Evolutionary conservation across 2,329 filamentous ascomycete species (phyloP).

Genomic region (Trichoderma koningiopsis): DNA sequence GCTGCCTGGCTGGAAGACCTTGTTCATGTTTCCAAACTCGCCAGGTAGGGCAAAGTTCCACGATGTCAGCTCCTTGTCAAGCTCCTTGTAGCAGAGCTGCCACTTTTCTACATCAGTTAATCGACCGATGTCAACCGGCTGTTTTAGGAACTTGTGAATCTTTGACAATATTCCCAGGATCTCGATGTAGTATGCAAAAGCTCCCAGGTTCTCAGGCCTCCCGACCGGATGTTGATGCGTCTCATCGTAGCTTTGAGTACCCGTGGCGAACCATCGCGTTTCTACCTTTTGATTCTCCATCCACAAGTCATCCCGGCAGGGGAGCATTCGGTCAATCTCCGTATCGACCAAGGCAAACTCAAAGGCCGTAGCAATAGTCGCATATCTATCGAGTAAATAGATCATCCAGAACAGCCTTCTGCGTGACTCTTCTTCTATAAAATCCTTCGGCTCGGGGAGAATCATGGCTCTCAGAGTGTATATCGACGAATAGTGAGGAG

Average conservation of each 20-base stretch:
- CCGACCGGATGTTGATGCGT: slow-evolving; percentile 64
- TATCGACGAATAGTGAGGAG: slow-evolving; percentile 80
- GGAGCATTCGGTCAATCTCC: slow-evolving; percentile 83
- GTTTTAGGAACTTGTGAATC: slow-evolving; percentile 86
- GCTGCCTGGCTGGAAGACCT: slow-evolving; percentile 70
- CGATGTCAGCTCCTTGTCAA: slow-evolving; percentile 75
- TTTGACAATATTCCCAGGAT: slow-evolving; percentile 83
- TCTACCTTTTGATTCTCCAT: slow-evolving; percentile 81
- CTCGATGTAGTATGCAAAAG: slow-evolving; percentile 89
- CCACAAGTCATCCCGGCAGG: slow-evolving; percentile 86
- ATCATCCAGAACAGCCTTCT: slow-evolving; percentile 92
- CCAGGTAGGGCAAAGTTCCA: slow-evolving; percentile 84
- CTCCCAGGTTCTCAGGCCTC: slow-evolving; percentile 78
- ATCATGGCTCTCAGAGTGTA: slow-evolving; percentile 86
- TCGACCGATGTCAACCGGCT: slow-evolving; percentile 84
- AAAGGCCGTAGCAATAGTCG: slow-evolving; percentile 87
- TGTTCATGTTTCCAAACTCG: slow-evolving; percentile 83
- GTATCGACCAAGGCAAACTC: slow-evolving; percentile 88
- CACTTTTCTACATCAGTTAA: slow-evolving; percentile 84
- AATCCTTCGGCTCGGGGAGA: slow-evolving; percentile 78
- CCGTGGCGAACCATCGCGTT: slow-evolving; percentile 75
- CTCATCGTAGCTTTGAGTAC: slow-evolving; percentile 45
- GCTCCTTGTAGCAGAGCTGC: slow-evolving; percentile 83
- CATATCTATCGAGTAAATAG: slow-evolving; percentile 86
- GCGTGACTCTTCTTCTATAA: slow-evolving; percentile 86